Conservation (phyloP, 495 filamentous ascomycete genomes). For the Chaetomidium leptoderma region DNA sequence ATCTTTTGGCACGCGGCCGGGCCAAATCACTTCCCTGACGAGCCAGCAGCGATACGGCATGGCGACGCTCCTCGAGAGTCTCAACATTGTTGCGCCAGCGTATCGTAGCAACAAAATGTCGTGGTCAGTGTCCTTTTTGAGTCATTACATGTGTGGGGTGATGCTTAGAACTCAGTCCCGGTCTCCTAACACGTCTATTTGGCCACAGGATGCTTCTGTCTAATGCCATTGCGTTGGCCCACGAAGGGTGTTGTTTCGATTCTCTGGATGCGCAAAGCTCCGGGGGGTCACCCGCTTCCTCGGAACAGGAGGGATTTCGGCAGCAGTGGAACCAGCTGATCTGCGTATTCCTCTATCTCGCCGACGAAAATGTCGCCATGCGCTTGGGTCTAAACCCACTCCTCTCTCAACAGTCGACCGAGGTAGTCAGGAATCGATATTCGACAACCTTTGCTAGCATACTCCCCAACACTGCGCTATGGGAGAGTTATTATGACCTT, state of each 20-base stretch:
- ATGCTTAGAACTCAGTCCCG: too few relatives aligned
- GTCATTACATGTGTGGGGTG: too few relatives aligned
- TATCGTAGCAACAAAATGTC: too few relatives aligned
- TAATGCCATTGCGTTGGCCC: neutral
- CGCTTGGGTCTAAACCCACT: neutral
- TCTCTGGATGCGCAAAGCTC: neutral
- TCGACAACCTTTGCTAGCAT: conserved; percentile 7
- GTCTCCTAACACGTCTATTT: too few relatives aligned
- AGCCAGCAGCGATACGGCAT: too few relatives aligned
- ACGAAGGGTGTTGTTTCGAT: neutral
- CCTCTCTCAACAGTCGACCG: neutral
- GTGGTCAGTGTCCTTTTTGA: too few relatives aligned
- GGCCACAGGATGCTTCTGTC: conserved; percentile 5
- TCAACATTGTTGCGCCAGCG: too few relatives aligned
- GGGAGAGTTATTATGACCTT: conserved; percentile 2
- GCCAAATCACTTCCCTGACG: too few relatives aligned
- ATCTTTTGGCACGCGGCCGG: too few relatives aligned
- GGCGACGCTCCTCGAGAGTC: too few relatives aligned
- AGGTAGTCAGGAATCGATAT: neutral
- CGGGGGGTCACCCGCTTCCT: neutral
- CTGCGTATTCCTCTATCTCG: conserved; percentile 1
- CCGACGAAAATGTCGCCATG: neutral
- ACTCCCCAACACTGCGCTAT: neutral
- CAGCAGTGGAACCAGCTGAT: conserved; percentile 4
- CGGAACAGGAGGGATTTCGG: neutral